phyloP scores from a whole-genome alignment of 805 yeast species.

The Candida golubevii region DNA sequence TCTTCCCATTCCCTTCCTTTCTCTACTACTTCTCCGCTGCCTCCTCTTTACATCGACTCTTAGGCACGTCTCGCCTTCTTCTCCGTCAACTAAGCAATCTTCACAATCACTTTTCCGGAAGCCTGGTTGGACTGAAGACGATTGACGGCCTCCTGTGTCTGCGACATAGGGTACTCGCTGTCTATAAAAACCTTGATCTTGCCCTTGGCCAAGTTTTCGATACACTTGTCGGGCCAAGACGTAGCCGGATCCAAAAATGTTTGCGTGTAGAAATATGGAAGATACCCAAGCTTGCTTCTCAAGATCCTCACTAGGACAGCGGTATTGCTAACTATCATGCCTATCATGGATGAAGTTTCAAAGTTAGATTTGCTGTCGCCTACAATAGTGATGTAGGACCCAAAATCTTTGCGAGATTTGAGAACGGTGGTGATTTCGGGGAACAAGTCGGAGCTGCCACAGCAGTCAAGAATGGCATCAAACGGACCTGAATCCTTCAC shows the following conservation, averaged over 20 bases:
- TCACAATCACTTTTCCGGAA: constrained; percentile 64
- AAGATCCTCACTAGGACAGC: constrained; percentile 8
- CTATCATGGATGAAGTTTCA: constrained; percentile 1
- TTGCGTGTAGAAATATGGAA: constrained; percentile 28
- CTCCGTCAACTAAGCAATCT: constrained; percentile 13
- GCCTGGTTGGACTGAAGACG: constrained; percentile 44
- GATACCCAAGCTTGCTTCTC: constrained; percentile 16
- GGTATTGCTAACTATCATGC: neutral
- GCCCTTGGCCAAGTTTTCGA: constrained; percentile 43
- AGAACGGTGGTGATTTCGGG: constrained; percentile 39
- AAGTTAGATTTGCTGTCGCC: constrained; percentile 52
- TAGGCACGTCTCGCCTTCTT: no score
- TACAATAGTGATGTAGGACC: constrained; percentile 44
- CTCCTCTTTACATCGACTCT: no score
- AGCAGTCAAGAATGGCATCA: constrained; percentile 62
- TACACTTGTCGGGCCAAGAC: constrained; percentile 20
- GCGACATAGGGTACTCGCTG: constrained; percentile 45
- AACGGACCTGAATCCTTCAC: constrained; percentile 38
- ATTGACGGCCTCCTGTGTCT: constrained; percentile 49
- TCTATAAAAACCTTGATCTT: constrained; percentile 48
- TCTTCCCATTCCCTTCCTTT: no score
- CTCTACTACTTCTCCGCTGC: no score
- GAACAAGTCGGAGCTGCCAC: constrained; percentile 54
- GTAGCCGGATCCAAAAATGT: constrained; percentile 10
- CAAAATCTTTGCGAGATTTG: constrained; percentile 35